Base-by-base conservation (phyloP, 352 stramenopile species). In the Thraustochytrium striatum region DNA sequence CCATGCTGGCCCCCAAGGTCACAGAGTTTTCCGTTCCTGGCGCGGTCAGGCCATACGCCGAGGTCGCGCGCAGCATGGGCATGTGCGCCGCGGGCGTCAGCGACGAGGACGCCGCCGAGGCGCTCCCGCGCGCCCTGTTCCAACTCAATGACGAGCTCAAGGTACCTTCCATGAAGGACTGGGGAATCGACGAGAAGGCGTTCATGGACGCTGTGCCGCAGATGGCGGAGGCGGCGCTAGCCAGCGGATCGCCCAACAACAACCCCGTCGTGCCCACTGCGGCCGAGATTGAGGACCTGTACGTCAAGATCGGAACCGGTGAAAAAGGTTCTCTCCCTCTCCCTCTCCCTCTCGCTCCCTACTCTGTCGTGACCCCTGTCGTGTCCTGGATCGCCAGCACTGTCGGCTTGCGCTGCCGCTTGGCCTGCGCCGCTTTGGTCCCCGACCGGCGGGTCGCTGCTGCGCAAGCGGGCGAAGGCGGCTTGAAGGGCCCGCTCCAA, bases 1-100 rank as follows among this genome's bases (percentile, higher is more conserved):
- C 70, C 55, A 80, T 80, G 70, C 41, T 80, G 11, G 55, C 58
- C 8, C 70, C 70, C 58, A 80, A 81, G 70, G 38, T 80, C 0
- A 72, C 58, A 28, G 61, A 80, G 33, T 80, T 80, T 30, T 80
- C 55, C 32, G 33, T 80, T 3, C 19, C 28, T 3, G 39, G 65
- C 32, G 65, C 65, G 0, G 52, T 61, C 3, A 43, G 9, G 32
- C 30, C 30, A 11, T 75, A 75, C 35, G 65, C n/a, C 32, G 65
- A 75, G 35, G 43, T 35, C 30, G 39, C 65, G 16, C 41, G 39
- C 28, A 43, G n/a, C 44, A 72, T 75, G 41, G 39, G 16, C n/a
- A 38, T 75, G 21, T 9, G 7, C 16, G n/a, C 43, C 16, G n/a
- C 43, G 19, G 65, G 65, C 30, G 11, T 30, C 7, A 75, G 65